Conservation (phyloP, 2,329 filamentous ascomycete species). For the Diatrype stigma region DNA sequence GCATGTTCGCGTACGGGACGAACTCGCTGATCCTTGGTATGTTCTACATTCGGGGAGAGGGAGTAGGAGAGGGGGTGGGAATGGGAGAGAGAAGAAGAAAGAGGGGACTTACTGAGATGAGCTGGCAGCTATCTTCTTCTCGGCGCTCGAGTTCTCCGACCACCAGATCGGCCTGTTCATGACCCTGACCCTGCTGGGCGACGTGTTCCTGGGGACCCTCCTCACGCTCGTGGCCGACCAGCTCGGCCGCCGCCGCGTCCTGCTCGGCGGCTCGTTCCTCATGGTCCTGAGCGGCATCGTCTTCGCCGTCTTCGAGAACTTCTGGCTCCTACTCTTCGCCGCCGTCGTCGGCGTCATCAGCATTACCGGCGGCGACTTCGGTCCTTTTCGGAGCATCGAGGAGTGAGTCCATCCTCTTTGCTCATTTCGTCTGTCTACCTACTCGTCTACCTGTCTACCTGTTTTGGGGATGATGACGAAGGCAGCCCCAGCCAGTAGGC, state of each 20-base stretch:
- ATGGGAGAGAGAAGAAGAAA: not conserved
- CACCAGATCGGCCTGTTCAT: slow-evolving; percentile 60
- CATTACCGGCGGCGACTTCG: slow-evolving; percentile 61
- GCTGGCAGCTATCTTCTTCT: slow-evolving; percentile 49
- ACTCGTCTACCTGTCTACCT: too few species aligned
- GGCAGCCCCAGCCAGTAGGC: too few species aligned
- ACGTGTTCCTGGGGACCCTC: slow-evolving; percentile 54
- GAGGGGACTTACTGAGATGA: not conserved
- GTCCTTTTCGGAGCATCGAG: slow-evolving; percentile 63
- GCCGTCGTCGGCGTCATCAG: slow-evolving; percentile 59
- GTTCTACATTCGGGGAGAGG: slow-evolving; percentile 7
- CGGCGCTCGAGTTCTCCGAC: slow-evolving; percentile 51
- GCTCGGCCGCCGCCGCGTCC: slow-evolving; percentile 51
- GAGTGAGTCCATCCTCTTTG: slow-evolving; percentile 33
- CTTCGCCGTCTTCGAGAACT: slow-evolving; percentile 53
- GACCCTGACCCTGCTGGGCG: slow-evolving; percentile 58
- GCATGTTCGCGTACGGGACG: slow-evolving; percentile 62
- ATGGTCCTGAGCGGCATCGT: slow-evolving; percentile 54
- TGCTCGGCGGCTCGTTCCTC: slow-evolving; percentile 47
- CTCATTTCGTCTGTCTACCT: too few species aligned
- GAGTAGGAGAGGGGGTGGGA: not conserved
- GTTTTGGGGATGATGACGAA: too few species aligned
- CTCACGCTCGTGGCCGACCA: slow-evolving; percentile 57
- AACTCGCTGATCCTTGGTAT: slow-evolving; percentile 53
- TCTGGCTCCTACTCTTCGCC: slow-evolving; percentile 54